Evolutionary conservation across 441 rosid species (phyloP).

Genomic region (Bruguiera hainesii): DNA sequence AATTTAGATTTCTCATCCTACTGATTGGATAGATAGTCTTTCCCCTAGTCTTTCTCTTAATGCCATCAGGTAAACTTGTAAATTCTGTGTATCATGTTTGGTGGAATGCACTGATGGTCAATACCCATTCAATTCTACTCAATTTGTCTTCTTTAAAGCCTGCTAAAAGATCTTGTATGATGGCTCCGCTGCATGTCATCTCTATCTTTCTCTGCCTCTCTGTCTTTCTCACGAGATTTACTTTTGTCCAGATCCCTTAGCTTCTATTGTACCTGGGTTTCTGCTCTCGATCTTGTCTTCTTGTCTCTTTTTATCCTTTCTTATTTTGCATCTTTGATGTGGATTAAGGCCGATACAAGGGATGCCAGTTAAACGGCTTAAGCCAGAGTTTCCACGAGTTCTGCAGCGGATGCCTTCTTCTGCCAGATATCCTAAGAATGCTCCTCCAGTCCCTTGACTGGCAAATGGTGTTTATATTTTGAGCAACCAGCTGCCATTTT

Average conservation of each 20-base stretch:
- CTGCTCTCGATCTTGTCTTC: background rate
- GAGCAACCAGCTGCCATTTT: conserved; percentile 13
- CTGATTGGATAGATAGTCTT: conserved; percentile 1
- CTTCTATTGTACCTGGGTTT: background rate
- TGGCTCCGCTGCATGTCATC: too few relatives aligned
- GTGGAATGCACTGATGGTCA: background rate
- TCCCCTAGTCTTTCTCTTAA: background rate
- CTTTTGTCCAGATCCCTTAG: too few relatives aligned
- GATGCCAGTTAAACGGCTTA: conserved; percentile 68
- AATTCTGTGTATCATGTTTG: background rate
- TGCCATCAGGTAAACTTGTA: background rate
- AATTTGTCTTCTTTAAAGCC: background rate
- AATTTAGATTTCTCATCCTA: conserved; percentile 23
- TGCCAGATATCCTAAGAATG: conserved; percentile 67
- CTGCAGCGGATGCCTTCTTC: conserved; percentile 72
- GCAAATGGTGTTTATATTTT: conserved; percentile 9
- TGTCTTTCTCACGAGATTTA: too few relatives aligned
- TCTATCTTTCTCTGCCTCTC: too few relatives aligned
- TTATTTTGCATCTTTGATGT: conserved; percentile 18
- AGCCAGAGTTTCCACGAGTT: conserved; percentile 65
- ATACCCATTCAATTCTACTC: background rate
- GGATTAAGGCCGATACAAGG: conserved; percentile 58
- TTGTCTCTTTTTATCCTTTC: conserved; percentile 6
- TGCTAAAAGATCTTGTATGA: background rate
- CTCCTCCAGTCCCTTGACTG: conserved; percentile 50